Conservation (phyloP, 768 basidiomycete genomes). For the Gymnopilus junonius region DNA sequence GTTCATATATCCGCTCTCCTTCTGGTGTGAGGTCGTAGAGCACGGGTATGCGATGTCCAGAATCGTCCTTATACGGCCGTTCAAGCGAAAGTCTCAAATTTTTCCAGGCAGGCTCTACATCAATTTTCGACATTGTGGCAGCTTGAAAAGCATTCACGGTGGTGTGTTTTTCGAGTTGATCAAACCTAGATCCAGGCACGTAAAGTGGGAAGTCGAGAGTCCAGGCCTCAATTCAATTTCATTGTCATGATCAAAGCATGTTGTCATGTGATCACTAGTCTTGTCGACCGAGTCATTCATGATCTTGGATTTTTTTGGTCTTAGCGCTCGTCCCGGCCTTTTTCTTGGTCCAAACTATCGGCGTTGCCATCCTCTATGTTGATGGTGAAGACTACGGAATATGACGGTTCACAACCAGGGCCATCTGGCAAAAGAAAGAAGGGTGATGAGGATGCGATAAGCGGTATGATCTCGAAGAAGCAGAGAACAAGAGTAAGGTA, state of each 20-base stretch:
- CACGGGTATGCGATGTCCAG: slow-evolving; percentile 61
- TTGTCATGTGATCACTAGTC: neutral
- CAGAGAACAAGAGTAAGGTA: slow-evolving; percentile 80
- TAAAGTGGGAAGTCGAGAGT: neutral
- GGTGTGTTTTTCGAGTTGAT: neutral
- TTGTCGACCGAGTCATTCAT: slow-evolving; percentile 13
- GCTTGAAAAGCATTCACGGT: neutral
- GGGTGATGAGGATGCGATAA: slow-evolving; percentile 59
- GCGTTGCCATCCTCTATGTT: slow-evolving; percentile 16
- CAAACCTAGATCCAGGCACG: neutral
- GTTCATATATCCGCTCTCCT: slow-evolving; percentile 71
- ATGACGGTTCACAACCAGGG: slow-evolving; percentile 28
- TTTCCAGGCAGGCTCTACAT: slow-evolving; percentile 48
- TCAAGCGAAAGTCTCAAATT: slow-evolving; percentile 73
- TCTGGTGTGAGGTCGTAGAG: slow-evolving; percentile 73
- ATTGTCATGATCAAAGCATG: neutral
- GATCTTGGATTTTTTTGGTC: slow-evolving; percentile 4
- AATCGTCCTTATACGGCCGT: slow-evolving; percentile 80
- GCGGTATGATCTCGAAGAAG: slow-evolving; percentile 58
- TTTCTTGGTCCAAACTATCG: neutral
- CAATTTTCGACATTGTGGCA: slow-evolving; percentile 2
- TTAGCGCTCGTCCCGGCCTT: neutral
- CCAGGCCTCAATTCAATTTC: slow-evolving; percentile 10
- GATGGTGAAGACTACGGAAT: slow-evolving; percentile 44
- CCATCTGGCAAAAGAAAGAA: slow-evolving; percentile 62